A percentile compares a stretch with the other conserved stretches of the same genome.
Conservation (phyloP, 2,329 filamentous ascomycete genomes). For the Raffaelea arxii region DNA sequence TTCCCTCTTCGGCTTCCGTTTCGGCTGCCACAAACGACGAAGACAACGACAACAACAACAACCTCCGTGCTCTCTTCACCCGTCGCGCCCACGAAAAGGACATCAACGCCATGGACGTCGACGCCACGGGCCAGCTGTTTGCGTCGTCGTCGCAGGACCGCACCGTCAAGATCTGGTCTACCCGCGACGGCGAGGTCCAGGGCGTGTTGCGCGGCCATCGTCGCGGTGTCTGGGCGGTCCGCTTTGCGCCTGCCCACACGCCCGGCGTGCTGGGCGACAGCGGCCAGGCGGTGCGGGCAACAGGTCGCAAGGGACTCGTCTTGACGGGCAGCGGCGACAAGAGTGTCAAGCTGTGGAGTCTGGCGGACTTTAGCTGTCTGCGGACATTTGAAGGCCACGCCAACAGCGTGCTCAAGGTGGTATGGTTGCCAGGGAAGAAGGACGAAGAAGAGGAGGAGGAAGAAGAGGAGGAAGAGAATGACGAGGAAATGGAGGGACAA, state of each 20-base stretch:
- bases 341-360: constrained; percentile 89
- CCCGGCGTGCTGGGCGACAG: constrained; percentile 64
- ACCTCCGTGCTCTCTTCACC: constrained; percentile 66
- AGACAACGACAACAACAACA: constrained; percentile 28
- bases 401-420: constrained; percentile 87
- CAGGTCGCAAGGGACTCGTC: constrained; percentile 58
- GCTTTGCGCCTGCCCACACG: constrained; percentile 72
- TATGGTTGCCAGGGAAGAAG: constrained; percentile 60
- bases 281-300: constrained; percentile 58
- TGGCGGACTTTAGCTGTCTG: constrained; percentile 85
- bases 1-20: constrained; percentile 41
- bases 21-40: constrained; percentile 19
- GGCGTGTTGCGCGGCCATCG: constrained; percentile 89
- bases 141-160: constrained; percentile 95
- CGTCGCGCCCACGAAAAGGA: constrained; percentile 97
- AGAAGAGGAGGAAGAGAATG: constrained; percentile 35
- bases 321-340: constrained; percentile 93
- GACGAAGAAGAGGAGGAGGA: constrained; percentile 17
- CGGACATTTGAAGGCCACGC: constrained; percentile 94
- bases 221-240: constrained; percentile 90
- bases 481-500: constrained; percentile 1
- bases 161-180: constrained; percentile 93
- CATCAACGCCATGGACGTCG: constrained; percentile 88
- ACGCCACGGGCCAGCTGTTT: constrained; percentile 66
- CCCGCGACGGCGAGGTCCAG: constrained; percentile 78